Conservation (phyloP, 2,329 filamentous ascomycete genomes). For the Aureobasidium sp. region DNA sequence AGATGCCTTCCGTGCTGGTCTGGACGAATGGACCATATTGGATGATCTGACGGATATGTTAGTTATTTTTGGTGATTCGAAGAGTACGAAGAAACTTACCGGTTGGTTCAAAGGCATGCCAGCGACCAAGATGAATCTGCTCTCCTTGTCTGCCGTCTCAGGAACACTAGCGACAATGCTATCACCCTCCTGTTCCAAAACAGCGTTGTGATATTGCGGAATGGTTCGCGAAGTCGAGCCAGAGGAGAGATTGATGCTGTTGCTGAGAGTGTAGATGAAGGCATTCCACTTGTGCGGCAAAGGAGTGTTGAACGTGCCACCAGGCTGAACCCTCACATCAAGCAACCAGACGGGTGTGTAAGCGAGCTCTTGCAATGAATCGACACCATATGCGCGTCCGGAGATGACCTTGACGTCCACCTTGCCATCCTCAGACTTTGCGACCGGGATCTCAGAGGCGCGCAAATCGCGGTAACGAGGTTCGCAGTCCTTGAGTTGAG, state of each 20-base stretch:
- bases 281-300: conserved; percentile 80
- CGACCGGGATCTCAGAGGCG: conserved; percentile 69
- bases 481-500: conserved; percentile 76
- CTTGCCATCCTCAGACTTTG: conserved; percentile 62
- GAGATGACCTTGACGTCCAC: conserved; percentile 86
- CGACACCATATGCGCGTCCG: conserved; percentile 73
- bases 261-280: conserved; percentile 79
- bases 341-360: conserved; percentile 98
- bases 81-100: not conserved
- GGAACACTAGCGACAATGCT: conserved; percentile 63
- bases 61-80: not conserved
- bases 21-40: conserved; percentile 85
- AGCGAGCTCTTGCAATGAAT: conserved; percentile 80
- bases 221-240: conserved; percentile 48
- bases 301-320: conserved; percentile 66
- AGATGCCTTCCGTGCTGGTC: conserved; percentile 62
- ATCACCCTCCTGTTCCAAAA: conserved; percentile 76
- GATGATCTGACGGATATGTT: conserved; percentile 43
- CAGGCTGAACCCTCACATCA: conserved; percentile 72
- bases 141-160: conserved; percentile 53
- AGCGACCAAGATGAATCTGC: conserved; percentile 63
- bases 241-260: conserved; percentile 57
- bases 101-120: conserved; percentile 74
- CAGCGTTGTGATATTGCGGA: conserved; percentile 74
- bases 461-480: conserved; percentile 84